Percentiles rank a stretch among this genome's conserved stretches.
These are phyloP conservation scores for Phytophthora agathidicida DNA, from an alignment of 352 stramenopile genomes.

Conservation along the genomic window DNA sequence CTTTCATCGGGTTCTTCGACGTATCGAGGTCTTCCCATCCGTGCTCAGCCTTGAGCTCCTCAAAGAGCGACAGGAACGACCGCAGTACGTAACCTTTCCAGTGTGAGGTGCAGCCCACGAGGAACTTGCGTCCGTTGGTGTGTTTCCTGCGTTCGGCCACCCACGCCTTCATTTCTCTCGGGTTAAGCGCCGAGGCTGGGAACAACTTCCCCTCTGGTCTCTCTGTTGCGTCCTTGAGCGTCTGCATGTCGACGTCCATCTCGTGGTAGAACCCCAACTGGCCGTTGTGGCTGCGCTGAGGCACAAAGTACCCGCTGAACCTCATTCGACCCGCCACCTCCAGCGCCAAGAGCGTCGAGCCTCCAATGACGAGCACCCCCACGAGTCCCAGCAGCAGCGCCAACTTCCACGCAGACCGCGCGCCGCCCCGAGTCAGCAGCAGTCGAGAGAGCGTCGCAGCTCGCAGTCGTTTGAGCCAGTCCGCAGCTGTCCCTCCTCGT, in stretches of 20 bases:
- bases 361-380: constrained; percentile 35
- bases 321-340: constrained; percentile 57
- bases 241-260: constrained; percentile 78
- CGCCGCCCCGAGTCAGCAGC: not conserved
- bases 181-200: constrained; percentile 39
- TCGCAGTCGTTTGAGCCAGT: constrained; percentile 13
- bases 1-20: constrained; percentile 52
- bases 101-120: constrained; percentile 67
- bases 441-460: constrained; percentile 10
- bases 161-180: constrained; percentile 66
- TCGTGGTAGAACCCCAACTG: constrained; percentile 81
- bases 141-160: constrained; percentile 58
- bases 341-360: constrained; percentile 38
- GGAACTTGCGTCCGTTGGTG: constrained; percentile 77
- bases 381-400: constrained; percentile 16
- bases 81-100: constrained; percentile 72
- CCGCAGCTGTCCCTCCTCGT: not conserved
- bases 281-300: constrained; percentile 41
- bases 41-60: constrained; percentile 64
- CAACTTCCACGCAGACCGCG: constrained; percentile 17
- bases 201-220: constrained; percentile 51
- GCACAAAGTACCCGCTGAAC: constrained; percentile 57
- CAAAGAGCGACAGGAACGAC: constrained; percentile 71
- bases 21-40: constrained; percentile 73
- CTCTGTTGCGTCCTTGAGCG: constrained; percentile 40